phyloP scores from a whole-genome alignment of 2,329 filamentous ascomycete genomes.

The Penicillium digitatum region DNA sequence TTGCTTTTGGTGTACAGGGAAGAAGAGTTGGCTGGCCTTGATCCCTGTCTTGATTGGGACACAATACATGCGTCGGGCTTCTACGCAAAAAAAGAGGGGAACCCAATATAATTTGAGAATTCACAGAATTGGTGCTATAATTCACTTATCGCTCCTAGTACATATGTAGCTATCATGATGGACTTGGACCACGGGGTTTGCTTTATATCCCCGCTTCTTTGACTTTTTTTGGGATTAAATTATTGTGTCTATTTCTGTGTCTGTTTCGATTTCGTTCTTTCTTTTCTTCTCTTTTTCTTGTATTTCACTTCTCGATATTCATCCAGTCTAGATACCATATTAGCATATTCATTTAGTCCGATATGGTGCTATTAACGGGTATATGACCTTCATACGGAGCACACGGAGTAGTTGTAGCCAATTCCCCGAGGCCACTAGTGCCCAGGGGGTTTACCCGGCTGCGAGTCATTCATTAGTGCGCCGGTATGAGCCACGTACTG shows the following conservation, averaged over 20 bases:
- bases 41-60: constrained; percentile 11
- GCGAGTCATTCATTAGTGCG: constrained; percentile 10
- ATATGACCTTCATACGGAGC: background rate
- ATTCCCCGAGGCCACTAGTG: background rate
- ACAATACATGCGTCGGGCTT: constrained; percentile 10
- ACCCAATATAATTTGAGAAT: background rate
- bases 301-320: background rate
- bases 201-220: background rate
- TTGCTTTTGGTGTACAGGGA: background rate
- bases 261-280: background rate
- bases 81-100: constrained; percentile 3
- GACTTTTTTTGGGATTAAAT: background rate
- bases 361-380: background rate
- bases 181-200: background rate
- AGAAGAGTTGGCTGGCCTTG: background rate
- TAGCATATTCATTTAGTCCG: background rate
- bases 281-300: too few species aligned
- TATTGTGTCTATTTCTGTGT: background rate
- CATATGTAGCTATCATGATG: too few species aligned
- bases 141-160: too few species aligned
- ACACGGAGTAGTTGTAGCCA: background rate
- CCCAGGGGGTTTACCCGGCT: background rate
- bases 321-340: background rate
- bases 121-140: background rate
- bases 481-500: background rate